phyloP scores from a whole-genome alignment of 2,329 filamentous ascomycete species.

The Cladorrhinum sp. region DNA sequence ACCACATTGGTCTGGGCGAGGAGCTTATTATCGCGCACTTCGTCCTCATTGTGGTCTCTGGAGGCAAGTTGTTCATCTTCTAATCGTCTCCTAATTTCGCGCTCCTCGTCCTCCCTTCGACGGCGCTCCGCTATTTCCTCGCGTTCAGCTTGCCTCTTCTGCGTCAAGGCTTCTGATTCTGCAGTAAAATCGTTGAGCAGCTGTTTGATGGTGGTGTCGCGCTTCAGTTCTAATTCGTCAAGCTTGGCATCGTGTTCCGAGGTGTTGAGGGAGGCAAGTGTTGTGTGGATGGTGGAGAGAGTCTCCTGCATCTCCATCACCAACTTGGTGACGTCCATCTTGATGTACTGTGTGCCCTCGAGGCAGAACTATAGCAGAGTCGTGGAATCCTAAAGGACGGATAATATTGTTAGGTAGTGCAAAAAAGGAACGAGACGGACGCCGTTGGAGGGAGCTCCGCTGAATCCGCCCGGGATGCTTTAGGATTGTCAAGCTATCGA shows the following conservation, averaged over 20 bases:
- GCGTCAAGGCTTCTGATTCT: conserved; percentile 31
- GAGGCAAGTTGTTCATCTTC: conserved; percentile 38
- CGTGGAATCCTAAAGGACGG: background rate
- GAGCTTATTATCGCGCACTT: conserved; percentile 30
- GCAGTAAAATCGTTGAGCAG: conserved; percentile 33
- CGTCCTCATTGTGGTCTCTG: conserved; percentile 32
- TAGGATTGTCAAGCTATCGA: background rate
- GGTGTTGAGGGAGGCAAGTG: conserved; percentile 35
- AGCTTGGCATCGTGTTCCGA: conserved; percentile 36
- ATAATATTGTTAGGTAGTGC: background rate
- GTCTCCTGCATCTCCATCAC: conserved; percentile 44
- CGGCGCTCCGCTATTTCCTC: conserved; percentile 36
- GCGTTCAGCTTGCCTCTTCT: conserved; percentile 31
- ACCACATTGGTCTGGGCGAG: conserved; percentile 31
- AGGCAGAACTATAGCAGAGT: background rate
- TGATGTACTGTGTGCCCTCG: conserved; percentile 6
- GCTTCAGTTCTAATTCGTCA: conserved; percentile 39
- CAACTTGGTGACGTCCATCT: conserved; percentile 38
- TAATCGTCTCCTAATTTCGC: conserved; percentile 33
- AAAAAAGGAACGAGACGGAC: background rate
- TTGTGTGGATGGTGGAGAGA: conserved; percentile 38
- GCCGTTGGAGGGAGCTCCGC: background rate
- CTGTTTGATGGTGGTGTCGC: conserved; percentile 34
- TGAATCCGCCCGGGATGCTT: background rate
- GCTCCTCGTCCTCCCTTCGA: conserved; percentile 42